Evolutionary conservation across 345 rosid species (phyloP).

Genomic region (Lepidium aucheri): DNA sequence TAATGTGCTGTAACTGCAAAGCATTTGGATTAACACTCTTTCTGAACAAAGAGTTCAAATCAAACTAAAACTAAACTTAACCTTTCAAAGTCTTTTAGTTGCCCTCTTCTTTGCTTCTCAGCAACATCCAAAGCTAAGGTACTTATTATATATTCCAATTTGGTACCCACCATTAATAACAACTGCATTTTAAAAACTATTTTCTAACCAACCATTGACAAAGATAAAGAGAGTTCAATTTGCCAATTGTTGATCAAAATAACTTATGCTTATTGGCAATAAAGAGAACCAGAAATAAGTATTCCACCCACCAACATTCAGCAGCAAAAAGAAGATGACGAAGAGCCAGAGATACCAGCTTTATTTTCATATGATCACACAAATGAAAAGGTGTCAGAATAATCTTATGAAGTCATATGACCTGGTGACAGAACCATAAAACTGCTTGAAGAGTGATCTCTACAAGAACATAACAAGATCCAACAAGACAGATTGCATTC

Average conservation of each 20-base stretch:
- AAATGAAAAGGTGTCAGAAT: too few species aligned
- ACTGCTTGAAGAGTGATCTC: too few species aligned
- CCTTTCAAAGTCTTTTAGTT: not conserved
- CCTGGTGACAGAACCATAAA: too few species aligned
- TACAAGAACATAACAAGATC: too few species aligned
- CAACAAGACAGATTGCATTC: too few species aligned
- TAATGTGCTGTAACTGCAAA: constrained; percentile 83
- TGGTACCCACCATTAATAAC: constrained; percentile 70
- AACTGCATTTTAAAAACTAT: constrained; percentile 33
- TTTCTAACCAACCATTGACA: not conserved
- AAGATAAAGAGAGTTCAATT: not conserved
- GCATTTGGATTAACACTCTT: constrained; percentile 76
- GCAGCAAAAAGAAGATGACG: constrained; percentile 63
- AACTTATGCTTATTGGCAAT: constrained; percentile 71
- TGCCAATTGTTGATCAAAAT: not conserved
- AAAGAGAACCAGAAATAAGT: constrained; percentile 79
- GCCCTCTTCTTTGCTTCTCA: constrained; percentile 2
- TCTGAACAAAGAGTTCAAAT: not conserved
- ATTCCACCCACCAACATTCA: constrained; percentile 85
- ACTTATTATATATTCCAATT: constrained; percentile 60
- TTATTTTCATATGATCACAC: not conserved
- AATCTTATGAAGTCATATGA: too few species aligned
- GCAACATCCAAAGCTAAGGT: constrained; percentile 44
- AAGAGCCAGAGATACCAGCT: constrained; percentile 95
- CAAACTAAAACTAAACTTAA: not conserved